Base-by-base conservation (phyloP, 2,329 filamentous ascomycete genomes). In the Alternaria ethzedia region DNA sequence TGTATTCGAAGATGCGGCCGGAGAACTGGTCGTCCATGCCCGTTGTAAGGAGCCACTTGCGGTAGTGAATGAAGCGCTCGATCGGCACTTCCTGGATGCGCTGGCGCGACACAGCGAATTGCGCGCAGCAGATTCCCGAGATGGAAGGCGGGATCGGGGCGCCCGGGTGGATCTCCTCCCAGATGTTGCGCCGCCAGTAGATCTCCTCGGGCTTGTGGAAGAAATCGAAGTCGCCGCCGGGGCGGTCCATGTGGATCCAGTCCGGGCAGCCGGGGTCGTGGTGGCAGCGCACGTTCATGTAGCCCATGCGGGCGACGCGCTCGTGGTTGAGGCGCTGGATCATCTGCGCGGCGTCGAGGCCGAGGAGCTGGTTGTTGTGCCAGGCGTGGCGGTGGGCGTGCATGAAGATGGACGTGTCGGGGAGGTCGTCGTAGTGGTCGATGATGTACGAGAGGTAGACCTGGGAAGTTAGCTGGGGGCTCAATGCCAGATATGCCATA, bases 361-460 rank as follows among this genome's bases (percentile, higher is more conserved):
- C 81, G 50, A 87, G 79, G 11, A 87, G 75, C 49, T 84, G 82
- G 66, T 88, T 86, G 70, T 89, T 89, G 75, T 90, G 88, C 87
- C 87, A 89, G 32, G 85, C 84, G 47, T 75, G 79, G 66, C 82
- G 83, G 61, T 80, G 78, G 28, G 86, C 83, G 75, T 90, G 88
- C 80, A 87, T 85, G 77, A 90, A 90, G 54, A 89, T 83, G 46
- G 84, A 80, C 20, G 88, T 83, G 68, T 90, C 87, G 2, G 86
- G 83, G 3, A 90, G 82, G 12, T 83, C 77, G 46, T 88, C 80
- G 75, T 90, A 90, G 72, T 88, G 82, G 66, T 90, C 86, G 72
- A 90, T 87, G 64, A 90, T 85, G 75, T 87, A 89, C 46, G 86
- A 86, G 51, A 90, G 80, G 74, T 90, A 90, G 49, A 79, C 76